Evolutionary conservation across 1,139 yeast species (phyloP).

Genomic region (Arxiozyma telluris): DNA sequence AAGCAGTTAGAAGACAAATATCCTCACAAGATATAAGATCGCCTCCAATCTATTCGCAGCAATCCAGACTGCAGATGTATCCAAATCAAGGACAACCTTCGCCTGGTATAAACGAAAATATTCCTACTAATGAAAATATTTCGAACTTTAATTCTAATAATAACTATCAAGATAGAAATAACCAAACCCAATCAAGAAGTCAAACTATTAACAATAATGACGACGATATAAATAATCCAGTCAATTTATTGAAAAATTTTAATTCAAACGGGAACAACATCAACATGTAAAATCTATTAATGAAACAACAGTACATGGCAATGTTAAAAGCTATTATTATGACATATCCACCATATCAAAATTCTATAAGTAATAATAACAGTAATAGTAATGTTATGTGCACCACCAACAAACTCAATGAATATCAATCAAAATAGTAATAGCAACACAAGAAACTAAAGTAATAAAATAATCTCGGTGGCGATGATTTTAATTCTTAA

Average conservation of each 20-base stretch:
- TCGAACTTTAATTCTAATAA: neutral
- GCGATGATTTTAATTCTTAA: too few species aligned
- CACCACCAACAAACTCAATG: too few species aligned
- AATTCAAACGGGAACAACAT: neutral
- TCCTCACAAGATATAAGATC: neutral
- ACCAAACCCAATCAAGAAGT: neutral
- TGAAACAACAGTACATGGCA: conserved; percentile 1
- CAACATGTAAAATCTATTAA: neutral
- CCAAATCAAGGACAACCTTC: neutral
- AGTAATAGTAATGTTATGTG: too few species aligned
- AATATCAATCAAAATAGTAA: too few species aligned
- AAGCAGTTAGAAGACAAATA: neutral
- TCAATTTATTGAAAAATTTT: neutral
- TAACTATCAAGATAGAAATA: neutral
- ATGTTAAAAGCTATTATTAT: neutral
- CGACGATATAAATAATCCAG: neutral
- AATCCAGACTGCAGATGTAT: neutral
- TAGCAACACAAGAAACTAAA: too few species aligned
- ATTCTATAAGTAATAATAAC: neutral
- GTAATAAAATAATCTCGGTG: too few species aligned
- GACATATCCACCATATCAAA: neutral
- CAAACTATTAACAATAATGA: neutral
- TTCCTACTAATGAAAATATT: neutral
- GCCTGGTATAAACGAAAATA: neutral
- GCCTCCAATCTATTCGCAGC: neutral